Evolutionary conservation across 139 green algal genomes (phyloP).

Genomic region (Chlamydomonas sphaeroides): DNA sequence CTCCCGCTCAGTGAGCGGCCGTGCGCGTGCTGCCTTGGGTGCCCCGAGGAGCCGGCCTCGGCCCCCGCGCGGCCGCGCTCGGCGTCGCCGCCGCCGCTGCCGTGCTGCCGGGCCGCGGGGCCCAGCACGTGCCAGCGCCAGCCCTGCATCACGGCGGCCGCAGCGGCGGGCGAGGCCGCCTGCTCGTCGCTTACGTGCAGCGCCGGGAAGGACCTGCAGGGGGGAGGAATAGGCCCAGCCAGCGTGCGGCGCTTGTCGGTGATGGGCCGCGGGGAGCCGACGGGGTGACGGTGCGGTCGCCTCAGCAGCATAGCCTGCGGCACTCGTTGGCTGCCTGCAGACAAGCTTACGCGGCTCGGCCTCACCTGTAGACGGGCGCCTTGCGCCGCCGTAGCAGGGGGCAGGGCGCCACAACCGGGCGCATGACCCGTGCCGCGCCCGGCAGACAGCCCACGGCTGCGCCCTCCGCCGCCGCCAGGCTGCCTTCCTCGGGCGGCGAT

Average conservation of each 20-base stretch:
- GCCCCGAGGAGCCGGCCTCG: background rate
- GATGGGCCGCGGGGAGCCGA: too few species aligned
- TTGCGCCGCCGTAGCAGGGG: conserved; percentile 2
- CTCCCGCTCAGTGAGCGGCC: background rate
- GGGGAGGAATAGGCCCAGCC: too few species aligned
- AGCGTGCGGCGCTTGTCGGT: too few species aligned
- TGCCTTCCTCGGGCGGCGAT: too few species aligned
- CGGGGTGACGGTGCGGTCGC: too few species aligned
- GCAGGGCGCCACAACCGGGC: background rate
- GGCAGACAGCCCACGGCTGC: too few species aligned
- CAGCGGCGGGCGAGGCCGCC: too few species aligned
- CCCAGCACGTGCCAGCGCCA: conserved; percentile 9
- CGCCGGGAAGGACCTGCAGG: conserved; percentile 7
- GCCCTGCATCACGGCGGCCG: background rate
- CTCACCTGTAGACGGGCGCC: conserved; percentile 9
- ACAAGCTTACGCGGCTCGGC: too few species aligned
- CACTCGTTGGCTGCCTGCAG: too few species aligned
- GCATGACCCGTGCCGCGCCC: too few species aligned
- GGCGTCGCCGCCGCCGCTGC: background rate
- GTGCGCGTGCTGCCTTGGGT: background rate
- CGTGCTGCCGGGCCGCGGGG: background rate
- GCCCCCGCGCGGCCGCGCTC: background rate
- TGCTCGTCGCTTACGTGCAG: conserved; percentile 11
- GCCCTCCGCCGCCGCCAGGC: too few species aligned
- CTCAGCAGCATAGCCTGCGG: too few species aligned